These are phyloP conservation scores for Saccharomycopsis microspora DNA, from an alignment of 805 yeast species.

Conservation along the genomic window DNA sequence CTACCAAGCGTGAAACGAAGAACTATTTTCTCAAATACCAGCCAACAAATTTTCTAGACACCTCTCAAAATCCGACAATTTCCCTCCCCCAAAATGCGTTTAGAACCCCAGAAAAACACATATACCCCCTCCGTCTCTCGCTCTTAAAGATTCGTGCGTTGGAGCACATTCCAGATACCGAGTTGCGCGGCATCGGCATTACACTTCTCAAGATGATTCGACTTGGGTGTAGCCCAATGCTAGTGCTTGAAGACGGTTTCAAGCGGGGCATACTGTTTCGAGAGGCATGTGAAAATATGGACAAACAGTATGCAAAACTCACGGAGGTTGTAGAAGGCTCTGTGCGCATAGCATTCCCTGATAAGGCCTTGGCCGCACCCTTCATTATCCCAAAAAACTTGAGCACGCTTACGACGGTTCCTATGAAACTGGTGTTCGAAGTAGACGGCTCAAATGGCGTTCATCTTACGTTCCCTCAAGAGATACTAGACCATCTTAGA, in stretches of 20 bases:
- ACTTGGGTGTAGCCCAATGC: conserved; percentile 66
- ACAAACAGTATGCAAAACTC: conserved; percentile 7
- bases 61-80: conserved; percentile 17
- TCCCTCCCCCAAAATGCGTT: neutral
- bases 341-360: conserved; percentile 17
- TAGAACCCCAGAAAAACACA: neutral
- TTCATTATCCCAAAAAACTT: neutral
- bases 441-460: conserved; percentile 6
- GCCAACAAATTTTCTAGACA: conserved; percentile 26
- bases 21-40: conserved; percentile 66
- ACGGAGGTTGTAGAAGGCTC: conserved; percentile 9
- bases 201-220: conserved; percentile 44
- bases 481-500: conserved; percentile 27
- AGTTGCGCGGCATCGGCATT: conserved; percentile 38
- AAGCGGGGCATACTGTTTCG: neutral
- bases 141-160: conserved; percentile 39
- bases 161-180: conserved; percentile 22
- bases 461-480: conserved; percentile 5
- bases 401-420: conserved; percentile 3
- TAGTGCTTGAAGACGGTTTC: conserved; percentile 39
- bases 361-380: neutral
- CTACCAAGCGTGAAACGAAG: conserved; percentile 86
- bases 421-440: conserved; percentile 10
- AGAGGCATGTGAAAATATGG: conserved; percentile 13
- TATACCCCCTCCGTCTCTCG: conserved; percentile 33